Conservation (phyloP, 805 yeast genomes). For the Ogataea henricii region DNA sequence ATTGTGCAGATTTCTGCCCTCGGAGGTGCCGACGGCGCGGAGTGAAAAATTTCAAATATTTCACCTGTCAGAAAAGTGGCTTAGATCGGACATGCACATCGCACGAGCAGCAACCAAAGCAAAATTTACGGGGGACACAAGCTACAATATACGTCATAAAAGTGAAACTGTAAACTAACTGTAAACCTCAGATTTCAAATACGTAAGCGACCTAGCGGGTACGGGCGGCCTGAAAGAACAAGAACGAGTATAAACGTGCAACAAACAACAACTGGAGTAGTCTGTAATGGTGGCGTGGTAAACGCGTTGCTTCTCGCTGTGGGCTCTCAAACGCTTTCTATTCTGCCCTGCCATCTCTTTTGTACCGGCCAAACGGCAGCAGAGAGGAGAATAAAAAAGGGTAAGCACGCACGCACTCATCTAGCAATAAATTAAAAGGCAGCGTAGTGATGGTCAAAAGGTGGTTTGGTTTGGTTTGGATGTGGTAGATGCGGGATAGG, state of each 20-base stretch:
- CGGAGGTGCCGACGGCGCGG: not conserved
- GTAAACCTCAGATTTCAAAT: constrained; percentile 3
- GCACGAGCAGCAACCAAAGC: not conserved
- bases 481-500: not conserved
- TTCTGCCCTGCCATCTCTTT: not conserved
- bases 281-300: too few relatives aligned
- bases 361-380: not conserved
- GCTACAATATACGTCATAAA: too few relatives aligned
- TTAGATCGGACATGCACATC: not conserved
- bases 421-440: constrained; percentile 1
- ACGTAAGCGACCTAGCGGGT: constrained; percentile 1
- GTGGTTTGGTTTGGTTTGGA: not conserved
- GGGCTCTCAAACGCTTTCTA: not conserved
- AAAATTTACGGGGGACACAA: not conserved
- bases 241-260: not conserved
- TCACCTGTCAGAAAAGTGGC: not conserved
- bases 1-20: too few relatives aligned
- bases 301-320: not conserved
- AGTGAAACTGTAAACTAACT: too few relatives aligned
- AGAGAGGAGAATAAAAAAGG: not conserved
- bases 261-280: too few relatives aligned
- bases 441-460: too few relatives aligned
- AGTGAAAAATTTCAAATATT: not conserved
- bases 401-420: not conserved
- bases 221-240: not conserved